Conservation (phyloP, 495 filamentous ascomycete genomes). For the Daldinia grandis region DNA sequence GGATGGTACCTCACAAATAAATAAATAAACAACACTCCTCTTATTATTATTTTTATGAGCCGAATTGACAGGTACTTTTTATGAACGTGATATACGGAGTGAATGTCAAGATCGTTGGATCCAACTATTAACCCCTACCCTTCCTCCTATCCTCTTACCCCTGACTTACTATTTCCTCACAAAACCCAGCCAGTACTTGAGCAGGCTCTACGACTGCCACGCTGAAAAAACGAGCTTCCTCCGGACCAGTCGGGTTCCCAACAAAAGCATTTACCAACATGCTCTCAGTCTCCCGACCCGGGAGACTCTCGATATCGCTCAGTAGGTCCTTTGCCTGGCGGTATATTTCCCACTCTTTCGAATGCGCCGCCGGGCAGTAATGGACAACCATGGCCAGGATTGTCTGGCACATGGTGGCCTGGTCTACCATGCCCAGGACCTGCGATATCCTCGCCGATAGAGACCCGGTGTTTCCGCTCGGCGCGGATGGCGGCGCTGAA, state of each 20-base stretch:
- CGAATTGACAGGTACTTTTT: too few relatives aligned
- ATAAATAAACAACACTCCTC: too few relatives aligned
- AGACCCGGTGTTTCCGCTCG: background rate
- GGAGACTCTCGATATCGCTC: conserved; percentile 48
- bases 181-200: conserved; percentile 45
- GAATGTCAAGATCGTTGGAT: too few relatives aligned
- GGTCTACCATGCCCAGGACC: conserved; percentile 46
- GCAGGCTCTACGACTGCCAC: conserved; percentile 49
- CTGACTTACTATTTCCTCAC: too few relatives aligned
- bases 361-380: conserved; percentile 44
- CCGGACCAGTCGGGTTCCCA: conserved; percentile 45
- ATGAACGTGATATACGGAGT: too few relatives aligned
- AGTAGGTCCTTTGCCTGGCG: conserved; percentile 49
- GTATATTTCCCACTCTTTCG: conserved; percentile 48
- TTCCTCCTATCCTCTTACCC: background rate
- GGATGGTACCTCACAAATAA: too few relatives aligned
- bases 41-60: too few relatives aligned
- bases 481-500: conserved; percentile 21
- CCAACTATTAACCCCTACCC: background rate
- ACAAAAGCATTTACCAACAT: conserved; percentile 48
- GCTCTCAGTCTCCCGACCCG: conserved; percentile 49
- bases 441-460: conserved; percentile 40
- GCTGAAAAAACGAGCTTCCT: conserved; percentile 49
- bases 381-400: conserved; percentile 48
- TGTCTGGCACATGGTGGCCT: conserved; percentile 53